These are phyloP conservation scores for Aspergillus heteromorphus DNA, from an alignment of 495 filamentous ascomycete genomes.

Conservation along the genomic window DNA sequence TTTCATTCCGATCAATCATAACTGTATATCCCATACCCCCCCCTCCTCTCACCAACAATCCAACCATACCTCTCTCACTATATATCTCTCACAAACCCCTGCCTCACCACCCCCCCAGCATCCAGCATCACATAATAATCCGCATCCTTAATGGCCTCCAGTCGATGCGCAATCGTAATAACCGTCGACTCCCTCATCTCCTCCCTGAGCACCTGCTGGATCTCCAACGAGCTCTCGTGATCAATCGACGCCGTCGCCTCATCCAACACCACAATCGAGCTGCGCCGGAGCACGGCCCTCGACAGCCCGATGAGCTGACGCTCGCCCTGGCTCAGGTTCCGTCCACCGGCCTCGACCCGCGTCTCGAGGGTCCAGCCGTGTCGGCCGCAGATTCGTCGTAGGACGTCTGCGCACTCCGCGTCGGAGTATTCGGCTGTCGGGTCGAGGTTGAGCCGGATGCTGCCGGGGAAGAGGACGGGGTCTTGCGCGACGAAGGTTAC, in stretches of 20 bases:
- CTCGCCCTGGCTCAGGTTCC: constrained; percentile 57
- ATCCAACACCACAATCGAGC: constrained; percentile 59
- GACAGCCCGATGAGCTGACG: constrained; percentile 57
- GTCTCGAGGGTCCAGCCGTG: constrained; percentile 52
- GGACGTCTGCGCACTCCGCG: constrained; percentile 44
- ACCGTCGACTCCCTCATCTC: constrained; percentile 76
- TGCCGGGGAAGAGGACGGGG: constrained; percentile 58
- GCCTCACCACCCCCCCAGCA: constrained; percentile 47
- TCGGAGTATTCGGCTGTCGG: constrained; percentile 42
- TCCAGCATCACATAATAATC: constrained; percentile 69
- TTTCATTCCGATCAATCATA: no score
- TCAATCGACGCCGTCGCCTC: constrained; percentile 88
- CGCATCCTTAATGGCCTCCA: constrained; percentile 74
- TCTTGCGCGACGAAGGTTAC: constrained; percentile 63
- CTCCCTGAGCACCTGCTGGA: constrained; percentile 69
- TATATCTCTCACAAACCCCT: constrained; percentile 31
- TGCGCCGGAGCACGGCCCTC: constrained; percentile 53
- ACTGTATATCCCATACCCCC: no score
- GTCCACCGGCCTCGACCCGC: constrained; percentile 52
- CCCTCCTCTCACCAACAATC: no score
- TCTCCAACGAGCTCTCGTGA: constrained; percentile 65
- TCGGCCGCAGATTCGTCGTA: constrained; percentile 44
- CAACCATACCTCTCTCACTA: background rate
- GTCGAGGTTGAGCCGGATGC: constrained; percentile 55
- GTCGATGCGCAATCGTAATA: constrained; percentile 79